These are phyloP conservation scores for Kurtzmaniella quercitrusa DNA, from an alignment of 1,139 yeast species.

Conservation along the genomic window DNA sequence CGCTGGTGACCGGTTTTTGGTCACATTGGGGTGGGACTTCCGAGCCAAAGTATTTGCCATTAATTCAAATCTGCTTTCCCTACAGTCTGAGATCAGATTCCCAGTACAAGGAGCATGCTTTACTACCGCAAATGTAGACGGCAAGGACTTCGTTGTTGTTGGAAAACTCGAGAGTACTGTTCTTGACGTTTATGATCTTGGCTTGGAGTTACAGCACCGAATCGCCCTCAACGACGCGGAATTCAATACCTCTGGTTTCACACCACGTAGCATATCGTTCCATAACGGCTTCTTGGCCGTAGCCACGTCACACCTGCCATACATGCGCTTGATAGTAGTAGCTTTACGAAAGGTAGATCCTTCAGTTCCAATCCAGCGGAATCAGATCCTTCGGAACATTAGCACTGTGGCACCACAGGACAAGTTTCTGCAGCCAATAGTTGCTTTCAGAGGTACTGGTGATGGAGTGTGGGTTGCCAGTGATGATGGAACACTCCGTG, in stretches of 20 bases:
- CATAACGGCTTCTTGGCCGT: slow-evolving; percentile 35
- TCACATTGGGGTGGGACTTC: slow-evolving; percentile 64
- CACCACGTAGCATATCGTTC: slow-evolving; percentile 48
- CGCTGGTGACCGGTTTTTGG: slow-evolving; percentile 29
- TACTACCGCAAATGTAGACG: slow-evolving; percentile 23
- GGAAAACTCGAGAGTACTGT: slow-evolving; percentile 62
- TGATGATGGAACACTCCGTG: slow-evolving; percentile 65
- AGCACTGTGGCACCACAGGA: slow-evolving; percentile 68
- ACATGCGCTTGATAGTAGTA: slow-evolving; percentile 58
- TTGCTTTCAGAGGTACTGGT: slow-evolving; percentile 33
- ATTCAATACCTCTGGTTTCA: slow-evolving; percentile 63
- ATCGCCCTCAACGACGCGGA: slow-evolving; percentile 73
- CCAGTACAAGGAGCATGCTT: slow-evolving; percentile 49
- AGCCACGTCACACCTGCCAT: slow-evolving; percentile 76
- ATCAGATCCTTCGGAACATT: slow-evolving; percentile 52
- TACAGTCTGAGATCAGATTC: slow-evolving; percentile 32
- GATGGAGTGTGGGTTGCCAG: slow-evolving; percentile 65
- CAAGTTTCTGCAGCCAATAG: slow-evolving; percentile 54
- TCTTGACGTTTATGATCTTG: slow-evolving; percentile 39
- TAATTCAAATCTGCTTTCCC: slow-evolving; percentile 12
- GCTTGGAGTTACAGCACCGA: slow-evolving; percentile 27
- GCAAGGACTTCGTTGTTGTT: slow-evolving; percentile 38
- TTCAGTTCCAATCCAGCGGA: slow-evolving; percentile 22
- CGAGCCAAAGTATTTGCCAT: slow-evolving; percentile 37
- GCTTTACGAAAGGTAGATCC: slow-evolving; percentile 17